phyloP scores from a whole-genome alignment of 2,329 filamentous ascomycete genomes.

The Calonectria pseudoreteaudii region DNA sequence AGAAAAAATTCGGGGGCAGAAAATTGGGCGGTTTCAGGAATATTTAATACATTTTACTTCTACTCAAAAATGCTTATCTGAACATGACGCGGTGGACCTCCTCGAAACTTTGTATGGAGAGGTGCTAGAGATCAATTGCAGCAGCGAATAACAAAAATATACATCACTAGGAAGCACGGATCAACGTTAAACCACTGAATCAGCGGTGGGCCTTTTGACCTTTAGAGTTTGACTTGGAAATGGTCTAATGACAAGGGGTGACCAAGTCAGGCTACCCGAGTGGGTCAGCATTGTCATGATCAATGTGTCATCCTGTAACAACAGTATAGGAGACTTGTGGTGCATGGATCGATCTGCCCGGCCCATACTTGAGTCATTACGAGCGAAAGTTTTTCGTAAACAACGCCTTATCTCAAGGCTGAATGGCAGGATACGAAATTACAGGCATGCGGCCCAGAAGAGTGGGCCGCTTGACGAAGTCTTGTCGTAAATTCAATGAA shows the following conservation, averaged over 20 bases:
- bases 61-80: not conserved
- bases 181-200: not conserved
- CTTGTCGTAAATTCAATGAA: too few species aligned
- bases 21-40: not conserved
- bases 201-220: not conserved
- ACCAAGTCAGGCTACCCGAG: not conserved
- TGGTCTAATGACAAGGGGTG: not conserved
- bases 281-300: not conserved
- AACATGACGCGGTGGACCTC: too few species aligned
- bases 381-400: too few species aligned
- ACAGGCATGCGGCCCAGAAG: too few species aligned
- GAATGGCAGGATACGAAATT: too few species aligned
- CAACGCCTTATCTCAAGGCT: too few species aligned
- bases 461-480: too few species aligned
- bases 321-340: not conserved
- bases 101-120: not conserved
- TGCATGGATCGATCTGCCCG: not conserved
- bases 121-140: not conserved
- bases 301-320: not conserved
- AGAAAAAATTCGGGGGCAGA: not conserved
- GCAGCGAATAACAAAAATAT: not conserved
- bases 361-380: not conserved
- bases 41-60: not conserved
- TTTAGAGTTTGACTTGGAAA: not conserved
- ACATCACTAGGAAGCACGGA: not conserved